These are phyloP conservation scores for Phytophthora colocasiae DNA, from an alignment of 352 stramenopile species.

Conservation along the genomic window DNA sequence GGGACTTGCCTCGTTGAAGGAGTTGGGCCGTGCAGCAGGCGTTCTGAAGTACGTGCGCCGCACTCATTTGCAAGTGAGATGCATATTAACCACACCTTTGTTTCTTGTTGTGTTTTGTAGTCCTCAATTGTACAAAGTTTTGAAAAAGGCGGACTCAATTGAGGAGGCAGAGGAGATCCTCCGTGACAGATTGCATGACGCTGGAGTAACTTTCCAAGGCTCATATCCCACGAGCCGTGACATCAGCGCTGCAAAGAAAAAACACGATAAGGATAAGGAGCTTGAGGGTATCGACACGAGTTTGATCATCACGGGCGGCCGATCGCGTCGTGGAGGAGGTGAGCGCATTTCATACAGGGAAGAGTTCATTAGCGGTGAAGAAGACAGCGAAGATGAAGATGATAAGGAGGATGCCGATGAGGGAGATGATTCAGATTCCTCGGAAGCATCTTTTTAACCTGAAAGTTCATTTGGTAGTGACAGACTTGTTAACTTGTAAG, in stretches of 20 bases:
- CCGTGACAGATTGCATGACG: conserved; percentile 56
- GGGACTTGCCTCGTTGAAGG: conserved; percentile 69
- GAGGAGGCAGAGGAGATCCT: conserved; percentile 68
- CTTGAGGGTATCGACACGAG: conserved; percentile 86
- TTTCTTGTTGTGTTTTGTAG: conserved; percentile 33
- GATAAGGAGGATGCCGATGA: conserved; percentile 17
- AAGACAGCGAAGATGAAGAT: conserved; percentile 39
- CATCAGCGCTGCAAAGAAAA: conserved; percentile 72
- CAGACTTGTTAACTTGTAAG: background rate
- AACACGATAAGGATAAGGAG: conserved; percentile 72
- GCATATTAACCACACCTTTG: background rate
- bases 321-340: conserved; percentile 35
- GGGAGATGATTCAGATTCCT: conserved; percentile 41
- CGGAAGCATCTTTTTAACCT: conserved; percentile 48
- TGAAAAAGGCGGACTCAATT: conserved; percentile 53
- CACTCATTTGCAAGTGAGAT: too few relatives aligned
- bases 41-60: conserved; percentile 61
- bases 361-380: conserved; percentile 49
- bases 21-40: conserved; percentile 70
- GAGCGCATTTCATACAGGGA: conserved; percentile 45
- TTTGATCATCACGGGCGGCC: conserved; percentile 65
- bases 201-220: conserved; percentile 59
- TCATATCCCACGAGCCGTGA: conserved; percentile 72
- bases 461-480: background rate
- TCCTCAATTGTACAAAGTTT: conserved; percentile 62